Evolutionary conservation across 495 filamentous ascomycete genomes (phyloP), one percentile per base, ranked within the genome.

Genomic region (Letharia lupina): DNA sequence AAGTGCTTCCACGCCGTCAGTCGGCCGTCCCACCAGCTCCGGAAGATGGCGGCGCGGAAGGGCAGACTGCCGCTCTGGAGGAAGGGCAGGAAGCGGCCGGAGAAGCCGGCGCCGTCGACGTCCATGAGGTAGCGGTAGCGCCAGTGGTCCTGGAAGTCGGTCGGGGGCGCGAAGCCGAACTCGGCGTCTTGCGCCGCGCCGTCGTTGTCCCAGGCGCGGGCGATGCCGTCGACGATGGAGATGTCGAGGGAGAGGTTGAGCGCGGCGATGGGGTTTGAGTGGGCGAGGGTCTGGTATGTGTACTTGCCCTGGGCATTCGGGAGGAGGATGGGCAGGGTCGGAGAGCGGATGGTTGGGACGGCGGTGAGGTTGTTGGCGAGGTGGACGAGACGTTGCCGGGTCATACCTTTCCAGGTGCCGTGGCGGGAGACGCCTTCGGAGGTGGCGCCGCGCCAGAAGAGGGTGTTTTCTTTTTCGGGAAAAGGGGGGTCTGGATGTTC

Each of bases 1-100:
- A 90, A 94, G 73, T 94, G 89, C 31, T 83, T 75, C 89, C 89
- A 94, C 9, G 90, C 82, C 62, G 80, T 78, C 20, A 94, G 71
- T 0, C 90, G 82, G 33, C 84, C 82, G 62, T 87, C 86, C 72
- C 84, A 91, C 90, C 90, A 94, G 68, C 90, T 83, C 6, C 84
- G 78, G 73, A 92, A 91, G 5, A 92, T 76, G 0, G 80, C 78
- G 0, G 85, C 80, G 0, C 79, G 80, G 68, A 94, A 84, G 0
- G 88, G 87, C 2, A 91, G 75, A 56, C 80, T 84, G 66, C 75
- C 75, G n/a, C 84, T 86, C 61, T 81, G 80, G 33, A 88, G 75
- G 68, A 92, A 84, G 2, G 83, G 82, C 3, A 83, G 70, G 70
- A 91, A 85, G 52, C 89, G 78, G 42, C 85, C 82, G 28, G 75